These are phyloP conservation scores for Hordeum pubiflorum DNA, from an alignment of 202 grass and related monocot genomes.

Conservation along the genomic window DNA sequence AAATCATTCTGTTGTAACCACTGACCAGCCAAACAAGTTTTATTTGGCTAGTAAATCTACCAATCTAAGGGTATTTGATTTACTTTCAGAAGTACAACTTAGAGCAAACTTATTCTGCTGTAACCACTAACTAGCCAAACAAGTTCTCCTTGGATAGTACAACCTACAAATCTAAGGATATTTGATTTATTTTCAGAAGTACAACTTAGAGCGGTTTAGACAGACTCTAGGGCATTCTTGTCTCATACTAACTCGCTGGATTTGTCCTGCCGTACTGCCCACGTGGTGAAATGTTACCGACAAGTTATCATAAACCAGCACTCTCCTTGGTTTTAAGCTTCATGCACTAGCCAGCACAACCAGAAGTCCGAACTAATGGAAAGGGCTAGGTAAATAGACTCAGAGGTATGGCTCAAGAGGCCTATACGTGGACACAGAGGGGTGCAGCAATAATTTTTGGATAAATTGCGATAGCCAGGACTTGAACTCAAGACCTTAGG, in stretches of 20 bases:
- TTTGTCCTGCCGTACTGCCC: not conserved
- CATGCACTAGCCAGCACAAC: no score
- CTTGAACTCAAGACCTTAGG: no score
- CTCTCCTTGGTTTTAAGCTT: not conserved
- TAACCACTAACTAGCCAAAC: not conserved
- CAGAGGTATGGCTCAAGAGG: no score
- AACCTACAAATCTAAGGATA: not conserved
- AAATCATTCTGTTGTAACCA: not conserved
- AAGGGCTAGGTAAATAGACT: no score
- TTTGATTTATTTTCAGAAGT: not conserved
- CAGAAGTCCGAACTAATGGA: no score
- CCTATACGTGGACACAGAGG: no score
- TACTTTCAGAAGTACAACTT: no score
- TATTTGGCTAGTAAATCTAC: not conserved
- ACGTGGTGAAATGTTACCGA: not conserved
- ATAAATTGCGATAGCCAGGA: no score
- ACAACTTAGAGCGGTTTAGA: not conserved
- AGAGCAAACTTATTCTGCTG: not conserved
- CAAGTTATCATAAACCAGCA: not conserved
- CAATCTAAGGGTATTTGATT: not conserved
- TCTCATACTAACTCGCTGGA: not conserved
- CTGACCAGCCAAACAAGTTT: not conserved
- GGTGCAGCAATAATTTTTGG: no score
- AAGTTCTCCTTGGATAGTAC: not conserved
- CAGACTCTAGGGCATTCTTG: not conserved